Conservation (phyloP, 2,329 filamentous ascomycete species). For the Penicillium polonicum region DNA sequence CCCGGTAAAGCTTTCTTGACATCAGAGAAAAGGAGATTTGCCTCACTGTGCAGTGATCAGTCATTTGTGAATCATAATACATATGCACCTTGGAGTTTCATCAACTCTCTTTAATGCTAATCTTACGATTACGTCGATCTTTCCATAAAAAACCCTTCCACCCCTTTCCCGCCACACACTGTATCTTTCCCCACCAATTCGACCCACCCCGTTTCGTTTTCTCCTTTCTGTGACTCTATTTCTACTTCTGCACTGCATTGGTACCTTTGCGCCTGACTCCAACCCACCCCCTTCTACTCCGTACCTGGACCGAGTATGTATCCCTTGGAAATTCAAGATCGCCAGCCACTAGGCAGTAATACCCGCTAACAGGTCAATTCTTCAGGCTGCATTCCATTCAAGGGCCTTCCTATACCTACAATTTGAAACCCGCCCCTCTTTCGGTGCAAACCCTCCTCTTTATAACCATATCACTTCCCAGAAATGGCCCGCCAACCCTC, state of each 20-base stretch:
- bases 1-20: slow-evolving; percentile 5
- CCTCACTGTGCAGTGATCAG: not conserved
- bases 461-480: not conserved
- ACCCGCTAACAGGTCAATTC: slow-evolving; percentile 9
- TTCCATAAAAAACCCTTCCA: slow-evolving; percentile 2
- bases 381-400: slow-evolving; percentile 1
- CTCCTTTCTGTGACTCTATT: slow-evolving; percentile 16
- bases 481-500: slow-evolving; percentile 45
- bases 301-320: not conserved
- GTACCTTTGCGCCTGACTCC: not conserved
- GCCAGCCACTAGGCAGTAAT: not conserved
- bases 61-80: not conserved
- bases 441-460: not conserved
- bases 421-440: slow-evolving; percentile 5
- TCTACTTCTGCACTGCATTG: not conserved
- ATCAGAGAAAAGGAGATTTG: not conserved
- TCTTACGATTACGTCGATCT: slow-evolving; percentile 8
- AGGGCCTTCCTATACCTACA: slow-evolving; percentile 1
- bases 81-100: not conserved
- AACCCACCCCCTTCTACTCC: not conserved
- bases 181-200: slow-evolving; percentile 5
- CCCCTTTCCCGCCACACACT: slow-evolving; percentile 1
- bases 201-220: slow-evolving; percentile 24
- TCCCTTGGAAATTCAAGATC: not conserved
- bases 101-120: not conserved